Base-by-base conservation (phyloP, 352 stramenopile genomes). In the Aphanomyces stellatus region DNA sequence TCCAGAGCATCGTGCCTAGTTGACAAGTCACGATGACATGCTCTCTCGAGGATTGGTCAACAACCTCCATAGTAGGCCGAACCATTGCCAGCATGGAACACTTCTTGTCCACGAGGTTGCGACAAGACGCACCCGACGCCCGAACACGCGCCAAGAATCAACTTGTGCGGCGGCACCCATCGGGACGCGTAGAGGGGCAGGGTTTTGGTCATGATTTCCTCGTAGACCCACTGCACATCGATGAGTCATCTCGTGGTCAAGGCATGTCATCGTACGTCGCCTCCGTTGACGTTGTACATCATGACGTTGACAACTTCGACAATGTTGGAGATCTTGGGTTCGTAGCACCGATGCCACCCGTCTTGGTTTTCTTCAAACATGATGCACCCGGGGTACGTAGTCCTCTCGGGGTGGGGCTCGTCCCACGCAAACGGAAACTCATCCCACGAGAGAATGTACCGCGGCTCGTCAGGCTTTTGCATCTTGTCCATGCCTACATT, bases 231-330 rank as follows among this genome's bases (percentile, higher is more conserved):
- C 59, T 65, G 59, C 41, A 27, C n/a, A n/a, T n/a, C n/a, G n/a
- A n/a, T n/a, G n/a, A n/a, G n/a, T n/a, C n/a, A n/a, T n/a, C n/a
- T n/a, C n/a, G n/a, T n/a, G n/a, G n/a, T n/a, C n/a, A n/a, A n/a
- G n/a, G n/a, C n/a, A n/a, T n/a, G n/a, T 51, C 10, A 13, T 22
- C 49, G 7, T 57, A 57, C 60, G 6, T 72, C 70, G 43, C 87
- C 74, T 27, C 73, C 10, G 19, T 87, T 76, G 35, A 88, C 78
- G 60, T 92, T 92, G 74, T 92, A 92, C 41, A 82, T 76, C 84
- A 92, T 92, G 66, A 92, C 88, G 70, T 92, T 89, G 42, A 92
- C 69, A 81, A 82, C 89, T 68, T 90, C 80, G 19, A 90, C 73
- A 24, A 81, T 80, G 24, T 76, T 53, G 25, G 90, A 57, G 2